Percentiles rank a stretch among this genome's conserved stretches.
These are phyloP conservation scores for Annulohypoxylon bovei DNA, from an alignment of 495 filamentous ascomycete genomes.

Conservation along the genomic window DNA sequence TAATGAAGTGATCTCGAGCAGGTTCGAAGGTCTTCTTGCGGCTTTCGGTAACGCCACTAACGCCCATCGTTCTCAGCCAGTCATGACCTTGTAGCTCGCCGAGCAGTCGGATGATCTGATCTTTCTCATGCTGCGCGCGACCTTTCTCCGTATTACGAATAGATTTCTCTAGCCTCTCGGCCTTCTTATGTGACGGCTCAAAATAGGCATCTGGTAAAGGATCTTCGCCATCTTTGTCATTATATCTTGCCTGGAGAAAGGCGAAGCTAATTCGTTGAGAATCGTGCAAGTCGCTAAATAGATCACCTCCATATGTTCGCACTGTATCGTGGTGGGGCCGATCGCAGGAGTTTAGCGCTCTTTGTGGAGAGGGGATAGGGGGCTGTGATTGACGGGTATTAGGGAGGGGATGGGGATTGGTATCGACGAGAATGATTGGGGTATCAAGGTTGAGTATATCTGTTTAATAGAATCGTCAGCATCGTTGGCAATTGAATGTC, in stretches of 20 bases:
- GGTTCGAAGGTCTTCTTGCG: conserved; percentile 87
- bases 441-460: conserved; percentile 70
- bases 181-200: conserved; percentile 75
- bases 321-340: conserved; percentile 48
- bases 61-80: conserved; percentile 94
- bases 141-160: conserved; percentile 94
- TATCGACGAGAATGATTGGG: conserved; percentile 65
- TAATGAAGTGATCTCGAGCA: conserved; percentile 83
- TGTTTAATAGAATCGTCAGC: conserved; percentile 37
- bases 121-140: conserved; percentile 89
- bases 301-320: conserved; percentile 56
- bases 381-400: conserved; percentile 41
- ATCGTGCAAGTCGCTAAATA: conserved; percentile 61
- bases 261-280: conserved; percentile 66
- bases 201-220: conserved; percentile 75
- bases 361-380: conserved; percentile 32
- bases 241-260: conserved; percentile 57
- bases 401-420: conserved; percentile 39
- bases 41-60: conserved; percentile 82
- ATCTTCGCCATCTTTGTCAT: conserved; percentile 61
- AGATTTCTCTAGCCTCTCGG: conserved; percentile 89
- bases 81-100: conserved; percentile 90
- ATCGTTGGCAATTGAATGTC: conserved; percentile 54
- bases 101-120: conserved; percentile 84
- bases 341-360: conserved; percentile 33